Evolutionary conservation across 768 basidiomycete genomes (phyloP), one percentile per base, ranked within the genome.

Genomic region (Peribolospora baueri): DNA sequence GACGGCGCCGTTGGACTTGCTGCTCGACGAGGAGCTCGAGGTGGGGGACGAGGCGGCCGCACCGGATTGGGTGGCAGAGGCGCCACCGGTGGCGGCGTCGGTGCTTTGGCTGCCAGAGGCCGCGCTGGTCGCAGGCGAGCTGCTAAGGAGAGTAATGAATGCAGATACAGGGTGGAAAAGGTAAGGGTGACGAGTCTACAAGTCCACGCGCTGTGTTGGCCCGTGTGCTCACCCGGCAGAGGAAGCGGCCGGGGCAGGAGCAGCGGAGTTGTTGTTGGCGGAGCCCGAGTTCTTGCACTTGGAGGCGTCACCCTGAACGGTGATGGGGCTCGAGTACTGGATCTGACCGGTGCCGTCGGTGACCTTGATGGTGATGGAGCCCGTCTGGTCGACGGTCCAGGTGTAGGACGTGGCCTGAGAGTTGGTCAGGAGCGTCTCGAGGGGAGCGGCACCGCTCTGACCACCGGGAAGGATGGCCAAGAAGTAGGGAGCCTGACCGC

Each of bases 301-400:
- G 38, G 56, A 52, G 11, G 58, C 42, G 49, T 66, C 66, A 13
- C 55, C 52, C 55, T 63, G 61, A 58, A 68, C 49, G n/a, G 57
- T 58, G 45, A 58, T 53, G 7, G 50, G 49, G 8, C 54, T 56
- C 1, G 65, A 62, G 58, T 63, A 63, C 41, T 60, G 58, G 51
- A 59, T 64, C 7, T 54, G 49, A 36, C 66, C 68, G 36, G 56
- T 55, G 4, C 61, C 54, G 59, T 67, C 68, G 51, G 65, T 61
- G 14, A 63, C 40, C 48, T 52, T 50, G 7, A 56, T 49, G 8
- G 56, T 53, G 51, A 52, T 56, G 46, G 39, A 25, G 51, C 46
- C 50, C 46, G 57, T 51, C 48, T 37, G 39, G 43, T 59, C 58
- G 46, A 52, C 52, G 46, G 40, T 57, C 58, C 58, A 59, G 48